Evolutionary conservation across 1,284 basidiomycete genomes (phyloP), one percentile per base, ranked within the genome.

Genomic region (Albatrellus sp.): DNA sequence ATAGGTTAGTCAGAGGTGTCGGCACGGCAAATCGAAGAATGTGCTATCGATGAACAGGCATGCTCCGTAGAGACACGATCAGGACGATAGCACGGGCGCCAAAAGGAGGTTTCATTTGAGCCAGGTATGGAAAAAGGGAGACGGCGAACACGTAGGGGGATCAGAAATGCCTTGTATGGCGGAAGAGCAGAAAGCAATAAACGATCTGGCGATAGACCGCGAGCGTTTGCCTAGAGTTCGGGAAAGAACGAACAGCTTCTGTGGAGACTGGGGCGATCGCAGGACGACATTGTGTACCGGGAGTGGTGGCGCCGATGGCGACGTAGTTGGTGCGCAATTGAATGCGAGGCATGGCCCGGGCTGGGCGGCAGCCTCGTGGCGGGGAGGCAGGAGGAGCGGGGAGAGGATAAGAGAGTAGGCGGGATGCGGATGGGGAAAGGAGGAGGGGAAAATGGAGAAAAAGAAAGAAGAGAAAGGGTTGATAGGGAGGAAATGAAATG

Each of bases 61-160:
- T 43, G 45, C 41, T 43, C 32, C 40, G 38, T 13, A 32, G 49
- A 51, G 49, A 43, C 46, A 43, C 47, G 50, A 52, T 51, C 44
- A 38, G 44, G 44, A 43, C 42, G 50, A 52, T 51, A 51, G 48
- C 36, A 46, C 43, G 36, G 42, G 36, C 42, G 43, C 14, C 17
- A 43, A 40, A 50, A 52, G 51, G 50, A 52, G 50, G 49, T 36
- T 52, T 52, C 50, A 52, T 52, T 46, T 52, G 24, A 7, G 7
- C 24, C 24, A 24, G 24, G 24, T 42, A 45, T 49, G 49, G 49
- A 42, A 39, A 43, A 49, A 50, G 38, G 49, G 49, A 42, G 48
- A 29, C 38, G 17, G 38, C 24, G 14, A 24, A 29, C n/a, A 40
- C 38, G 24, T 20, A 40, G 24, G 14, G 24, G 38, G 38, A 40